Conservation (phyloP, 768 basidiomycete genomes). For the Lyophyllum shimeji region DNA sequence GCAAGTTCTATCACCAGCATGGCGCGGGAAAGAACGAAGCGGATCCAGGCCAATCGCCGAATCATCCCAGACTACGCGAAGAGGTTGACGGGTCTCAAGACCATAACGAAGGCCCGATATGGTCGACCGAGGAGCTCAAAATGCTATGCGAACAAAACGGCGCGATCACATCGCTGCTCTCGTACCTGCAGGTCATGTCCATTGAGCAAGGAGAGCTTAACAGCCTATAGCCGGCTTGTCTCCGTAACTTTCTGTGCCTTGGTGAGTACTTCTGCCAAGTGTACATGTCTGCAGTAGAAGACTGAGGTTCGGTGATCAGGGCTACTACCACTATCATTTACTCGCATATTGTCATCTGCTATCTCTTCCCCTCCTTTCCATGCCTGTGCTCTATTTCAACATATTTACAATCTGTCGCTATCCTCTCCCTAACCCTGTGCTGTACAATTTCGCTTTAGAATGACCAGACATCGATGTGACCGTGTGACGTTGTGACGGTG, state of each 20-base stretch:
- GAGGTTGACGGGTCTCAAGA: constrained; percentile 10
- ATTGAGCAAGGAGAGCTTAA: constrained; percentile 34
- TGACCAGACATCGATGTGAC: constrained; percentile 6
- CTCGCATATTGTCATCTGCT: constrained; percentile 8
- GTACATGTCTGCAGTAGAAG: not conserved
- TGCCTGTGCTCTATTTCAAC: constrained; percentile 1
- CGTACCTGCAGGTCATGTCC: constrained; percentile 54
- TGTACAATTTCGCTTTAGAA: not conserved
- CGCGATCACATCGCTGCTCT: constrained; percentile 72
- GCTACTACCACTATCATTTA: not conserved
- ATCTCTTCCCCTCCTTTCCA: not conserved
- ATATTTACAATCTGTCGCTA: not conserved
- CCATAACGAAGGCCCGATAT: constrained; percentile 49
- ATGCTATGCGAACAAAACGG: constrained; percentile 89
- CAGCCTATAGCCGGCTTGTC: constrained; percentile 11
- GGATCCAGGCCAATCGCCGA: constrained; percentile 37
- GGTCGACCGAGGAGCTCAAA: constrained; percentile 84
- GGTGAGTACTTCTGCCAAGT: not conserved
- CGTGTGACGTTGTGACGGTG: constrained; percentile 9
- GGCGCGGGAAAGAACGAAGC: constrained; percentile 65
- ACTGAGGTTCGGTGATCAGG: not conserved
- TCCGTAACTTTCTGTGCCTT: constrained; percentile 2
- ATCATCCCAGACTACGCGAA: constrained; percentile 12
- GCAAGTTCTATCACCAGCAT: constrained; percentile 63
- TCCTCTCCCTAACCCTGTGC: constrained; percentile 5